Evolutionary conservation across 331 rosid genomes (phyloP).

Genomic region (Arachis monticola): DNA sequence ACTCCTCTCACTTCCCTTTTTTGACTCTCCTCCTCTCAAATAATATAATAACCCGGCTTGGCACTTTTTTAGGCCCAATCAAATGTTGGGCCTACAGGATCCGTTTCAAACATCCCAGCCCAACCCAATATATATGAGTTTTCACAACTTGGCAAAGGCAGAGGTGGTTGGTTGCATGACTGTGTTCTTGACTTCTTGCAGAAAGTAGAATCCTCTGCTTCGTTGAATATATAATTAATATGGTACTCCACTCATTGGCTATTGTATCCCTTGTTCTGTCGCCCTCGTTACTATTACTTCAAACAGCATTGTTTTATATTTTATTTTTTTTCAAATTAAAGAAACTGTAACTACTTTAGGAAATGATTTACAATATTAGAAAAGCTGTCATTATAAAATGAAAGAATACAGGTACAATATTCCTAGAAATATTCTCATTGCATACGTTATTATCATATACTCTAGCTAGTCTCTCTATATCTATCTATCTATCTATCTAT

Average conservation of each 20-base stretch:
- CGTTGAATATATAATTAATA: neutral
- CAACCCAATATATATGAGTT: no score
- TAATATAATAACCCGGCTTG: no score
- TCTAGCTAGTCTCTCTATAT: neutral
- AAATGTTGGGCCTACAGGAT: no score
- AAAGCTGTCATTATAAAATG: neutral
- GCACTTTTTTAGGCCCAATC: no score
- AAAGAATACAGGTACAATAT: neutral
- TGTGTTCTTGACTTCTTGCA: neutral
- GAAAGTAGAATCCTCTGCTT: neutral
- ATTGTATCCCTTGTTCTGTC: neutral
- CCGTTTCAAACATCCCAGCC: no score
- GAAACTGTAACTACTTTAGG: neutral
- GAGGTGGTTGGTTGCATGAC: neutral
- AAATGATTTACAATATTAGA: neutral
- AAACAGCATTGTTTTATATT: neutral
- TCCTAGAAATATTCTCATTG: neutral
- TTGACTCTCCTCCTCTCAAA: no score
- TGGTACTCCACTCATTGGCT: neutral
- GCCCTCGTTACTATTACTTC: neutral
- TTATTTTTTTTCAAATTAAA: conserved; percentile 2
- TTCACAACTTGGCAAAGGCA: neutral
- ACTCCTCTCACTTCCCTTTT: neutral
- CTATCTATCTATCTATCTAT: no score
- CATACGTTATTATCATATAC: neutral